Base-by-base conservation (phyloP, 805 yeast genomes). In the Komagataella populi region DNA sequence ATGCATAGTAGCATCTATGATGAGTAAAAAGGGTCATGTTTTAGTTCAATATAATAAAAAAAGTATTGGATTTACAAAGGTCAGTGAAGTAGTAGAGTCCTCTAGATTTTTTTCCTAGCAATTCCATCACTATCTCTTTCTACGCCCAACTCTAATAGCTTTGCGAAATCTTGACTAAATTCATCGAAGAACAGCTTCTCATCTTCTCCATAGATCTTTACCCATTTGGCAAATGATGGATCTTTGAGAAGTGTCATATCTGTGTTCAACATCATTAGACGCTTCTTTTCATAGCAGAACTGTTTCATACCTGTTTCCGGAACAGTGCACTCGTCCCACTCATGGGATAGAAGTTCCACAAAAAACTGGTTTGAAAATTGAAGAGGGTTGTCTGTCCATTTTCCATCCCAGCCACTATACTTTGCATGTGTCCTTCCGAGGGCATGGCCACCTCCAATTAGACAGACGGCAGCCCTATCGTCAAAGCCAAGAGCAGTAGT, bases 191-290 rank as follows among this genome's bases (percentile, higher is more conserved):
- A 88, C 20, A 65, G 58, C 14, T 72, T 76, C 62, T 80, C 78
- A 64, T 87, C 84, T 24, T 70, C 69, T 23, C 95, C 90, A 65
- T 81, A 88, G 52, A 68, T 67, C 57, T 80, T 74, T 14, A 83
- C 90, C 77, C 83, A 80, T 51, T 68, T 65, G 54, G 68, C 67
- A 64, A 81, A 87, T 49, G 65, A 69, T 3, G 79, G 73, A 64
- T 84, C 90, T 57, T 76, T 68, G 47, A 85, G 68, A 49, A 66
- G 43, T 14, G 87, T 80, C 74, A 81, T 73, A 62, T 88, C 96
- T 10, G 95, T 81, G 24, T 87, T 88, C 50, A 88, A 68, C 96
- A 88, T 88, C 95, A 88, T 87, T 57, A 85, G 74, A 1, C 54
- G 53, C 22, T 63, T 61, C 51, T 69, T 69, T 3, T 57, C 50